Evolutionary conservation across 108 stramenopile species (phyloP), one percentile per base, ranked within the genome.

Genomic region (Skeletonema costatum): DNA sequence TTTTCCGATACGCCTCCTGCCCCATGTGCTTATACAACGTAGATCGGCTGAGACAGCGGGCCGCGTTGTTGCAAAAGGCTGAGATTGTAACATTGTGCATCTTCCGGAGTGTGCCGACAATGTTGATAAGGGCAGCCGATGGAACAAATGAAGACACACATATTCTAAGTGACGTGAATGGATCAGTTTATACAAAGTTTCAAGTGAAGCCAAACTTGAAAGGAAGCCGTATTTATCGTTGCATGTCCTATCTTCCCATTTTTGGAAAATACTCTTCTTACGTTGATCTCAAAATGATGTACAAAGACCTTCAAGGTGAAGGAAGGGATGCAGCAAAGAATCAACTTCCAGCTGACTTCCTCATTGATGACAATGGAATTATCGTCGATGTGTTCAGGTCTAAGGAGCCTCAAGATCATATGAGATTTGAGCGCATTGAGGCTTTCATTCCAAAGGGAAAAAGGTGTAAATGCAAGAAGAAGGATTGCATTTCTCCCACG

Each of bases 361-460:
- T 42, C 4, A 68, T 68, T 13, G 67, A 68, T 48, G 67, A 68
- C 5, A 48, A 68, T 48, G 67, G 67, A 46, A n/a, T 68, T 12
- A 48, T 68, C 11, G 67, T 68, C 5, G 67, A 68, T 68, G 13
- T 68, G 19, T 44, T 68, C 12, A 33, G 67, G 42, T 42, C 67
- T 10, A 31, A 14, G 67, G 48, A 19, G 17, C 36, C 16, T 46
- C 21, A 30, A 19, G 67, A 68, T 31, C 67, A 68, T 29, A 68
- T 68, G 36, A 14, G 11, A 4, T 48, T 68, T 32, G 67, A 68
- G 25, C 25, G 25, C 25, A 25, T 25, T 25, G 25, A 25, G 25
- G 25, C 25, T 25, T 25, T 25, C 25, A 25, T 25, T 25, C 25
- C 25, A 25, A 25, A 25, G 25, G 25, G 0, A 25, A 25, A 25